Percentiles rank a stretch among this genome's conserved stretches.
These are phyloP conservation scores for Calonectria hawksworthii DNA, from an alignment of 2,329 filamentous ascomycete species.

Conservation along the genomic window DNA sequence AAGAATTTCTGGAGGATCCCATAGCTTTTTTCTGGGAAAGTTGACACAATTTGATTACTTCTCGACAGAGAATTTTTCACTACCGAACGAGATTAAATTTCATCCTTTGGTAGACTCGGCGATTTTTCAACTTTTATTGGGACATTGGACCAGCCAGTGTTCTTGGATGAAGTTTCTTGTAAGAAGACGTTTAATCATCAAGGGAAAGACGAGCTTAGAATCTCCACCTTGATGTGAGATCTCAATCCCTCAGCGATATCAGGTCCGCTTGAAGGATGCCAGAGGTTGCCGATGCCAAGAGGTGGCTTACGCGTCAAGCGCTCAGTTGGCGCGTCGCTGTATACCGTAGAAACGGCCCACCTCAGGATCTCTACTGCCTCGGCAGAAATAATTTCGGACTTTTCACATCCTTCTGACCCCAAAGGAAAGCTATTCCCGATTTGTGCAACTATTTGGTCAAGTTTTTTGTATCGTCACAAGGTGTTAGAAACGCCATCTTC, in stretches of 20 bases:
- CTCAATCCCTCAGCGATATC: neutral
- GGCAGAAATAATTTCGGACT: neutral
- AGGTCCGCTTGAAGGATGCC: neutral
- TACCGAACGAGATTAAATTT: no score
- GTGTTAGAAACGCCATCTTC: neutral
- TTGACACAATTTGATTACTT: neutral
- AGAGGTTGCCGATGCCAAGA: neutral
- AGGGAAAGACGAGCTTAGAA: no score
- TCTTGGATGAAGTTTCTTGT: no score
- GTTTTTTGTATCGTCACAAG: neutral
- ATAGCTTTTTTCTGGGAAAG: neutral
- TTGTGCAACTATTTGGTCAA: neutral
- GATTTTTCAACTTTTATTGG: neutral
- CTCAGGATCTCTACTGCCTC: neutral
- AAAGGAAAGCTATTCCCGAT: neutral
- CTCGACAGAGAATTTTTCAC: neutral
- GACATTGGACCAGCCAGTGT: neutral
- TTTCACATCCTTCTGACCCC: neutral
- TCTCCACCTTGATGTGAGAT: neutral
- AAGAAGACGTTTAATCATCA: neutral
- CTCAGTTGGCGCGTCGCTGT: neutral
- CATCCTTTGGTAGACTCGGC: neutral
- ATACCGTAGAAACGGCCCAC: neutral
- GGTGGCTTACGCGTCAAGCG: neutral
- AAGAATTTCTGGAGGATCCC: neutral